Base-by-base conservation (phyloP, 495 filamentous ascomycete species). In the Penicillium bovifimosum region DNA sequence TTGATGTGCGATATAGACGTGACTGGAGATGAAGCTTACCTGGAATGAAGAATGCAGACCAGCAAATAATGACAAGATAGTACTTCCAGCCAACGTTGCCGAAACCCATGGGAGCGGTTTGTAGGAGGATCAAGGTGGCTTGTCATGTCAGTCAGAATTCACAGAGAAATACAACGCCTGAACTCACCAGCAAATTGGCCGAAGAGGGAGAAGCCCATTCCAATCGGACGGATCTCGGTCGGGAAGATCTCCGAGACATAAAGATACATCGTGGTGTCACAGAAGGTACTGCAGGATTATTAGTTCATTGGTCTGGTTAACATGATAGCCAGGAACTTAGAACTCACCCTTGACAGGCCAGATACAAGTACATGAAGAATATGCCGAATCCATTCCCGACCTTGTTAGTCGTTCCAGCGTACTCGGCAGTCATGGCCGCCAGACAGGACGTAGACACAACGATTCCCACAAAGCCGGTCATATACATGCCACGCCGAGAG, bases 161-260 rank as follows among this genome's bases (percentile, higher is more conserved):
- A 5, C 3, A n/a, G 1, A 36, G 6, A 11, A 20, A 28, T 1
- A 18, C 8, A 18, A 16, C 2, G 14, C 13, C 6, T 16, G 13
- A 41, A 53, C 59, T 45, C 24, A 65, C 64, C 41, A 20, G 69
- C 63, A 56, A 75, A 77, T 52, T 73, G 73, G 11, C 68, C 69
- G 26, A 68, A 66, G 13, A 76, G 54, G 5, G 70, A 76, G 36
- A 78, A 64, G 14, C 71, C 76, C 59, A 77, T 71, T 9, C 78
- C 76, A 49, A 74, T 68, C 0, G 69, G 57, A 6, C 78, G 67
- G 36, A 80, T 70, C 46, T 76, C 69, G 0, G 71, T 80, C 0
- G 78, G 78, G 63, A 74, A 78, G 16, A 81, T 77, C 55, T 80
- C 77, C 2, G 73, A 65, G 13, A 74, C 56, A 43, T 79, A 80